Conservation (phyloP, 306 rosid species). For the Cicer yamashitae region DNA sequence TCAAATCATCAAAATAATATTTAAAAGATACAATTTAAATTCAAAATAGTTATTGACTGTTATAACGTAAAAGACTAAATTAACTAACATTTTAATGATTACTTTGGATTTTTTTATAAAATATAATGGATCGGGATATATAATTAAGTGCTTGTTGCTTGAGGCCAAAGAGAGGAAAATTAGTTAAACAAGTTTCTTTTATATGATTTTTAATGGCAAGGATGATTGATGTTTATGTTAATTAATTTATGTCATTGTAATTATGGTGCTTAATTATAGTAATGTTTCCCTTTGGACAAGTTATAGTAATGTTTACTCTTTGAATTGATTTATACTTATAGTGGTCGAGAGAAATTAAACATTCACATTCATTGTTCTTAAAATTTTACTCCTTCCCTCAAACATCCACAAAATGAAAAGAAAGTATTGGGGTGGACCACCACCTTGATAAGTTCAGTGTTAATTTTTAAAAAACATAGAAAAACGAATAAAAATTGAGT, state of each 20-base stretch:
- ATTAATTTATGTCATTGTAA: slow-evolving; percentile 35
- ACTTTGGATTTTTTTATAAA: no score
- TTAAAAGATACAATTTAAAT: no score
- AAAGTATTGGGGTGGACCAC: no score
- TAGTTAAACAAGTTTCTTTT: slow-evolving; percentile 6
- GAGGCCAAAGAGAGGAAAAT: slow-evolving; percentile 37
- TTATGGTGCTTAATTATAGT: background rate
- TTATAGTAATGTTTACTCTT: slow-evolving; percentile 5
- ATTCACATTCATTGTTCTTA: background rate
- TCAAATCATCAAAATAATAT: no score
- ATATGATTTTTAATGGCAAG: background rate
- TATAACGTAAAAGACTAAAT: no score
- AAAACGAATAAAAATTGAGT: no score
- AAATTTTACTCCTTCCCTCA: background rate
- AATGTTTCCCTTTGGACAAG: background rate
- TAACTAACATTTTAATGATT: no score
- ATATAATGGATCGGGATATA: background rate
- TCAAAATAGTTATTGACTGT: no score
- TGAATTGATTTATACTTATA: background rate
- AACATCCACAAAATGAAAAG: background rate
- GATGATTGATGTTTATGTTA: slow-evolving; percentile 25
- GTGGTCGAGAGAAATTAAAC: slow-evolving; percentile 19
- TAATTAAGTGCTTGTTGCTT: slow-evolving; percentile 34
- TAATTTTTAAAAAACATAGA: no score
- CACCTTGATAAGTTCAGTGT: no score